Conservation (phyloP, 108 stramenopile genomes). For the Epithemia pelagica region DNA sequence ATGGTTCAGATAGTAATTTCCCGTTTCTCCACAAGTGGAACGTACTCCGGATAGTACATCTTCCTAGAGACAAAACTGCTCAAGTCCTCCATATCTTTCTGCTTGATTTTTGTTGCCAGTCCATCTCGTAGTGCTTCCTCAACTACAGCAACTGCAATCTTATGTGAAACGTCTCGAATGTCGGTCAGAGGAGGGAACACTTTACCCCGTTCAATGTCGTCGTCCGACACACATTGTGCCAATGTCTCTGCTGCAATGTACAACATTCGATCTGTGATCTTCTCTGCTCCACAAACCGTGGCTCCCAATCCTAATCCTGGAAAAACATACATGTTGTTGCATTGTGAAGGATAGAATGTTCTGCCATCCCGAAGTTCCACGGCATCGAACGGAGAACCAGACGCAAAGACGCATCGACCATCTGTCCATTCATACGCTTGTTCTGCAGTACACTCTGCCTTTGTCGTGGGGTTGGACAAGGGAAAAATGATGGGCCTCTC, state of each 20-base stretch:
- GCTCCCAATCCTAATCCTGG: slow-evolving; percentile 88
- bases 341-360: slow-evolving; percentile 72
- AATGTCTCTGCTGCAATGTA: slow-evolving; percentile 85
- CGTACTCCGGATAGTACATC: slow-evolving; percentile 87
- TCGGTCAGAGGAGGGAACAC: slow-evolving; percentile 80
- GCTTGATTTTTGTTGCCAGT: slow-evolving; percentile 48
- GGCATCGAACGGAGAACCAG: slow-evolving; percentile 94
- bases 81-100: slow-evolving; percentile 51
- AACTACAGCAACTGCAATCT: slow-evolving; percentile 83
- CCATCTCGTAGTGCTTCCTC: slow-evolving; percentile 76
- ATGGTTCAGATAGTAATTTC: slow-evolving; percentile 3
- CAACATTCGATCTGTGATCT: slow-evolving; percentile 84
- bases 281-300: slow-evolving; percentile 75
- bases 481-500: slow-evolving; percentile 94
- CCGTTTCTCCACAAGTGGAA: slow-evolving; percentile 74
- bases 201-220: slow-evolving; percentile 73
- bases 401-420: slow-evolving; percentile 89
- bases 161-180: slow-evolving; percentile 84
- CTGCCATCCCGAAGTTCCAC: slow-evolving; percentile 69
- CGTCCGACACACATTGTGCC: slow-evolving; percentile 69
- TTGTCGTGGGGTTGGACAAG: slow-evolving; percentile 93
- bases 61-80: slow-evolving; percentile 59
- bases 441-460: slow-evolving; percentile 94
- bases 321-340: slow-evolving; percentile 43
- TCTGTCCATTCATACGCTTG: slow-evolving; percentile 97